phyloP scores from a whole-genome alignment of 768 basidiomycete species.

The Psilocybe azurescens region DNA sequence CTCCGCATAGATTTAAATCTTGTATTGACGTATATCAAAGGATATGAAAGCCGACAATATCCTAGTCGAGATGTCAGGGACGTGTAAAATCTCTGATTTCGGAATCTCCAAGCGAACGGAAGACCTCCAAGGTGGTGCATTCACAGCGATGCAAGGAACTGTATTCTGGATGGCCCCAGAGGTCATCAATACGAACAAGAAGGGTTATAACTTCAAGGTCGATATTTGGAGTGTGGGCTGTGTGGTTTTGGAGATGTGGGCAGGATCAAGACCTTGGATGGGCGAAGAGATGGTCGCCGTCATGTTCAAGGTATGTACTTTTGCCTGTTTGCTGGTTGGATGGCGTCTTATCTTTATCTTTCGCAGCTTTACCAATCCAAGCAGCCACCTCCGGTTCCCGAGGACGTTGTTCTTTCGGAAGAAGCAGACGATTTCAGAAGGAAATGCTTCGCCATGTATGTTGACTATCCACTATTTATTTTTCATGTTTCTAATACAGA shows the following conservation, averaged over 20 bases:
- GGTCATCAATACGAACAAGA: conserved; percentile 85
- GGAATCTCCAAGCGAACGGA: conserved; percentile 97
- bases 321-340: background rate
- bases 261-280: conserved; percentile 93
- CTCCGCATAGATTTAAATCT: background rate
- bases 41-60: conserved; percentile 99
- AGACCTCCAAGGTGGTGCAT: conserved; percentile 82
- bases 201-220: conserved; percentile 95
- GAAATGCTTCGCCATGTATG: conserved; percentile 90
- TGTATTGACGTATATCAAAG: conserved; percentile 40
- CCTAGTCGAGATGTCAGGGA: conserved; percentile 88
- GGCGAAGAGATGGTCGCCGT: conserved; percentile 90
- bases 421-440: conserved; percentile 86
- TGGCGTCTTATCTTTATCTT: background rate
- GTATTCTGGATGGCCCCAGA: conserved; percentile 99
- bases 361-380: conserved; percentile 83
- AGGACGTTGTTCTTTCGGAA: conserved; percentile 75
- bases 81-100: conserved; percentile 98
- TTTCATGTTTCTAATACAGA: background rate
- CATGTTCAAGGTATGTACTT: conserved; percentile 84
- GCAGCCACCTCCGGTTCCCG: conserved; percentile 87
- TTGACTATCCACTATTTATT: conserved; percentile 10
- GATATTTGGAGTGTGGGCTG: conserved; percentile 99
- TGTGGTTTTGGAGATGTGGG: conserved; percentile 99
- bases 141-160: conserved; percentile 95